Percentiles rank a stretch among this genome's conserved stretches.
Evolutionary conservation across 108 stramenopile genomes (phyloP).

Genomic region (Parietichytrium sp.): DNA sequence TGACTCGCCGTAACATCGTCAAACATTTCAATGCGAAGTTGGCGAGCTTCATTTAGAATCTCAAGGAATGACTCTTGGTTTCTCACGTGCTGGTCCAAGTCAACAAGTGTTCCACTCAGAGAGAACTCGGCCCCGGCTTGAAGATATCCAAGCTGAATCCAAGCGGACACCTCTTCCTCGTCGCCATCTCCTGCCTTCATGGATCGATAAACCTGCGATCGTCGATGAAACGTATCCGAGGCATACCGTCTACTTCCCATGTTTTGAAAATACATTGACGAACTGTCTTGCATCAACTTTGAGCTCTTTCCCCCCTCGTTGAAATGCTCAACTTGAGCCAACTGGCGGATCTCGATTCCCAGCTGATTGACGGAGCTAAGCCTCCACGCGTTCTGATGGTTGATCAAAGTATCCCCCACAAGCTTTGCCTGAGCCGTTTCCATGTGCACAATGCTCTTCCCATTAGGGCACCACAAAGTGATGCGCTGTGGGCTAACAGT

Average conservation of each 20-base stretch:
- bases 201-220: constrained; percentile 8
- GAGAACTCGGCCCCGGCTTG: not conserved
- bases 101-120: not conserved
- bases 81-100: not conserved
- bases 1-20: constrained; percentile 6
- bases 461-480: not conserved
- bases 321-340: not conserved
- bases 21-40: not conserved
- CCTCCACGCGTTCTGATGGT: not conserved
- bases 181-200: too few relatives aligned
- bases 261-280: too few relatives aligned
- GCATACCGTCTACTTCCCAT: too few relatives aligned
- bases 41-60: not conserved
- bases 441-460: not conserved
- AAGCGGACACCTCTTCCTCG: not conserved
- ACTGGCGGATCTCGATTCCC: not conserved
- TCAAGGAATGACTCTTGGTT: not conserved
- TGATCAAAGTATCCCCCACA: not conserved
- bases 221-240: too few relatives aligned
- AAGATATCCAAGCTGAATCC: not conserved
- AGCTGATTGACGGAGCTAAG: not conserved
- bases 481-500: too few relatives aligned
- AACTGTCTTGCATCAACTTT: too few relatives aligned
- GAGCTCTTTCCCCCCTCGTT: not conserved
- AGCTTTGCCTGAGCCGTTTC: not conserved